Conservation (phyloP, 805 yeast species). For the Sungouiozyma ichnusensis region DNA sequence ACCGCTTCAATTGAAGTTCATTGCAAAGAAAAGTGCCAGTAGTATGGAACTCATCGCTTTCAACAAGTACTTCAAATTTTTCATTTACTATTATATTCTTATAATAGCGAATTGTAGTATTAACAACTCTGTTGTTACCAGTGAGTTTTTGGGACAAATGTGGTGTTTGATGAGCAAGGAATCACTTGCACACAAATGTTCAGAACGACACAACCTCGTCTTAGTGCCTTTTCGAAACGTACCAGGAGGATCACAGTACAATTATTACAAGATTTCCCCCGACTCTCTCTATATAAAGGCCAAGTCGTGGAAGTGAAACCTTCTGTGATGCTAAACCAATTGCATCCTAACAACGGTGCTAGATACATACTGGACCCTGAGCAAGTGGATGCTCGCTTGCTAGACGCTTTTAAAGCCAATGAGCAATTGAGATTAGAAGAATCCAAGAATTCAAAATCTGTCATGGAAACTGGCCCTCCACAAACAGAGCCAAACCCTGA, state of each 20-base stretch:
- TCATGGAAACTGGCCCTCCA: not conserved
- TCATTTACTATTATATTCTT: too few species aligned
- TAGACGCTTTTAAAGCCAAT: slow-evolving; percentile 7
- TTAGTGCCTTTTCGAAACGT: slow-evolving; percentile 40
- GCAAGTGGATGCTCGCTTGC: slow-evolving; percentile 17
- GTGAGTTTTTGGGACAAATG: too few species aligned
- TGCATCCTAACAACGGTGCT: slow-evolving; percentile 67
- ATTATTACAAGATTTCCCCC: slow-evolving; percentile 55
- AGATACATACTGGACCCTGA: slow-evolving; percentile 40
- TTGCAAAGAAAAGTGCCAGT: not conserved
- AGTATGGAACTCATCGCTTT: not conserved
- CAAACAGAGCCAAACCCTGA: too few species aligned
- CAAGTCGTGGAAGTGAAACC: slow-evolving; percentile 68
- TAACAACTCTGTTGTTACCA: too few species aligned
- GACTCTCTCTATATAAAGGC: slow-evolving; percentile 51
- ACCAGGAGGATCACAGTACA: slow-evolving; percentile 58
- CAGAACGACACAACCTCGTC: slow-evolving; percentile 30
- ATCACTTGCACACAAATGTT: too few species aligned
- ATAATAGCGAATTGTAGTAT: too few species aligned
- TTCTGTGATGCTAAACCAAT: slow-evolving; percentile 69
- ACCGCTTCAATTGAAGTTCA: not conserved
- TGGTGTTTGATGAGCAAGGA: too few species aligned
- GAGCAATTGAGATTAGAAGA: slow-evolving; percentile 1
- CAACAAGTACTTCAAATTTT: too few species aligned
- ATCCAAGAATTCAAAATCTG: not conserved